Evolutionary conservation across 2,329 filamentous ascomycete genomes (phyloP), one percentile per base, ranked within the genome.

Genomic region (Sclerotinia nivalis): DNA sequence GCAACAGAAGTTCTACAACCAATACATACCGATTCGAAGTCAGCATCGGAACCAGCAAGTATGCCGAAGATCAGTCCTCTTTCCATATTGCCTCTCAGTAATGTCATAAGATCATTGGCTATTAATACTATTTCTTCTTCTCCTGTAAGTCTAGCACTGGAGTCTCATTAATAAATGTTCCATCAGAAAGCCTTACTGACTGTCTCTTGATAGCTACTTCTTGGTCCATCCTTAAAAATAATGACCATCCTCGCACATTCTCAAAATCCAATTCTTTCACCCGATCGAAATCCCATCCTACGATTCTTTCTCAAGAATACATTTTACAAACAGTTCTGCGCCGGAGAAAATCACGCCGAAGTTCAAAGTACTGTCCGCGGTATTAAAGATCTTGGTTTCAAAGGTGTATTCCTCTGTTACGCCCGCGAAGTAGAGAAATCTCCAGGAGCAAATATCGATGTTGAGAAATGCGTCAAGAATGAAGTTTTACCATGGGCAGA

Each of bases 301-400:
- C 86, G 88, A 56, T 87, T 83, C 71, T 78, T 93, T 55, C 83
- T 97, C 64, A 93, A 93, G 79, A 87, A 89, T 77, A 96, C 93
- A 0, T 93, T 97, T 76, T 97, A 97, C 79, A 88, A 89, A 34
- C 94, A 97, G 76, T 97, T 97, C 80, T 97, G 94, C 80, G 93
- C 92, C 0, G 94, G 94, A 40, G 91, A 93, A 80, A 91, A 87
- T 62, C 83, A 86, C 0, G 76, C 79, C 1, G 92, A 97, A 80
- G 90, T 96, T 2, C 82, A 84, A 55, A 80, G 79, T 43, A 93
- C 91, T 0, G 87, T 93, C 43, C 78, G 84, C 1, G 82, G 84
- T 2, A 83, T 97, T 13, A 92, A 93, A 79, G 80, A 83, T 45
- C 88, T 95, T 58, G 94, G 94, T 1, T 97, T 93, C 78, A 87